Evolutionary conservation across 192 early-diverging fungal species (phyloP), one percentile per base, ranked within the genome.

Genomic region (Diversispora eburnea): DNA sequence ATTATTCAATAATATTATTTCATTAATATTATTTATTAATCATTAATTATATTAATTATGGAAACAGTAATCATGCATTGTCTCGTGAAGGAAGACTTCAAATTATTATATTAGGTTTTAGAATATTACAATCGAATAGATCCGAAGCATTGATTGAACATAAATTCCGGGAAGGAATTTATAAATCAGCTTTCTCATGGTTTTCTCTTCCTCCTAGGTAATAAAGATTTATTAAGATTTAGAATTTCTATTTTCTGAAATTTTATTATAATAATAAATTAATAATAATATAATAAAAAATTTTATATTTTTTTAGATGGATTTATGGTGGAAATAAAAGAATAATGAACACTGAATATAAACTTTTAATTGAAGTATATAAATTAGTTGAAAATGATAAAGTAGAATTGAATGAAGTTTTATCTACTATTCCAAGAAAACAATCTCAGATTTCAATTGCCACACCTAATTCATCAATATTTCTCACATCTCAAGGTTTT

Each of bases 41-140:
- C 3, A 54, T 17, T 17, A 0, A 10, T 54, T 13, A 10, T 10
- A 47, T 48, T 57, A 39, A 43, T 49, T 20, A n/a, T n/a, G n/a
- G n/a, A n/a, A n/a, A n/a, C n/a, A 83, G 89, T 7, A 91, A 88
- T 46, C 90, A 92, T 73, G 84, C 90, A 45, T 77, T 91, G 72
- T 88, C 91, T 8, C 84, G 92, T 47, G 91, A 92, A 55, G 87
- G 90, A 41, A 88, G 93, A 74, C 95, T 96, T 77, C 82, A 87
- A 70, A 83, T 98, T 19, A 81, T 93, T 33, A 81, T 84, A 10
- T 78, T 95, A 41, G 92, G 91, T 22, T 82, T 95, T 39, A 88
- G 88, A 62, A 84, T 96, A 70, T 86, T 88, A 62, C 88, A 85
- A 80, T 88, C 83, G 58, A 90, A 81, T 73, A 88, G 83, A 43